phyloP scores from a whole-genome alignment of 768 basidiomycete species.

The Coprinellus micaceus region DNA sequence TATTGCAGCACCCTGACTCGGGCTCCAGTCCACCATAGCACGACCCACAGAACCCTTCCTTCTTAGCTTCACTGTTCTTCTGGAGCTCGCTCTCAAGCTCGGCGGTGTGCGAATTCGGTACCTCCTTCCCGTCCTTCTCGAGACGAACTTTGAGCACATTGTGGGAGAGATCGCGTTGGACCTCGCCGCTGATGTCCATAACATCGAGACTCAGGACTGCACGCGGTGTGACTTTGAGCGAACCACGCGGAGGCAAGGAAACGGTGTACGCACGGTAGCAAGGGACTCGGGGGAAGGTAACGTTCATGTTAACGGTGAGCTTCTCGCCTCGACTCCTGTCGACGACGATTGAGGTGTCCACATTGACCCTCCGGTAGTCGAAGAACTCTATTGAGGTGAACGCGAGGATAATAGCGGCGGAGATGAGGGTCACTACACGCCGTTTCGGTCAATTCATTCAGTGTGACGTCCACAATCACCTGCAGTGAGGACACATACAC shows the following conservation, averaged over 20 bases:
- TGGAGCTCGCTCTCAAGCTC: conserved; percentile 89
- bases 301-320: conserved; percentile 83
- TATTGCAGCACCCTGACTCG: conserved; percentile 85
- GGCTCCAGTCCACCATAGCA: conserved; percentile 89
- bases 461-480: too few species aligned
- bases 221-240: background rate
- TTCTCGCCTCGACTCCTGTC: conserved; percentile 95
- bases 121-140: conserved; percentile 50
- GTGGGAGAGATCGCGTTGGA: conserved; percentile 86
- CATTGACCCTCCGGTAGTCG: conserved; percentile 83
- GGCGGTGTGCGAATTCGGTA: conserved; percentile 50
- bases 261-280: conserved; percentile 80
- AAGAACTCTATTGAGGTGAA: conserved; percentile 93
- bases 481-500: conserved; percentile 45
- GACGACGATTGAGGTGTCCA: conserved; percentile 91
- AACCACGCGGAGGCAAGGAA: background rate
- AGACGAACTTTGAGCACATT: conserved; percentile 84
- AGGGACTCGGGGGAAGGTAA: conserved; percentile 95
- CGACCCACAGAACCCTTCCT: conserved; percentile 81
- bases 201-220: conserved; percentile 93
- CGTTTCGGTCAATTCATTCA: conserved; percentile 5
- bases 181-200: conserved; percentile 97
- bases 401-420: conserved; percentile 86
- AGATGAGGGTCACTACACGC: conserved; percentile 79
- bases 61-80: conserved; percentile 59